Evolutionary conservation across 352 stramenopile species (phyloP).

Genomic region (Aphanomyces stellatus): DNA sequence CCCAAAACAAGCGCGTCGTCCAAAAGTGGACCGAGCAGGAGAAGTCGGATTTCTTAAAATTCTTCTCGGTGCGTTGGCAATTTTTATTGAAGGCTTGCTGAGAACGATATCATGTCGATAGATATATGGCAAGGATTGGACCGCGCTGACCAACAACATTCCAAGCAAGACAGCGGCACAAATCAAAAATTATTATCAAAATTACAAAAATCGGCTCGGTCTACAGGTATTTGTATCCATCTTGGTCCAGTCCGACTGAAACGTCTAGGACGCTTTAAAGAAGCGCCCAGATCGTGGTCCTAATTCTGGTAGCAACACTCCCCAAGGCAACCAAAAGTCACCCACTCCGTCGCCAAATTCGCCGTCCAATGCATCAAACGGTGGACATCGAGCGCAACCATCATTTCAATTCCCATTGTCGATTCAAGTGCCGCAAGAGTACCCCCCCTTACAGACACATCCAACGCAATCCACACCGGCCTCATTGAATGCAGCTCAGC

Average conservation of each 20-base stretch:
- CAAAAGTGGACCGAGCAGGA: conserved; percentile 88
- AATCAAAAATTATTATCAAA: conserved; percentile 92
- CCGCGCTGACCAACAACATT: conserved; percentile 77
- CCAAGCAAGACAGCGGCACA: conserved; percentile 83
- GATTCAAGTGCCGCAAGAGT: conserved; percentile 3
- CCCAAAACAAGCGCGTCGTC: conserved; percentile 64
- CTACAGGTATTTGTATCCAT: conserved; percentile 33
- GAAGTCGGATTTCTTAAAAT: conserved; percentile 83
- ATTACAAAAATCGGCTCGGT: conserved; percentile 88
- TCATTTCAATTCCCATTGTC: conserved; percentile 5
- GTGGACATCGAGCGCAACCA: not conserved
- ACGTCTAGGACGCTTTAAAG: conserved; percentile 58
- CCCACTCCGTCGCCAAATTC: not conserved
- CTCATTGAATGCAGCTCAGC: conserved; percentile 1
- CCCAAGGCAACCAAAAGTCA: not conserved
- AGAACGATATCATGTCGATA: conserved; percentile 19
- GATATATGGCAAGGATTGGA: conserved; percentile 85
- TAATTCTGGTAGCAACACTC: conserved; percentile 14
- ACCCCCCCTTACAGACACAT: not conserved
- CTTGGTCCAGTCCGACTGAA: not conserved
- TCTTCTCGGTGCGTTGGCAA: conserved; percentile 56
- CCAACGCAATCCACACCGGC: not conserved
- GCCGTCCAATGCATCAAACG: not conserved
- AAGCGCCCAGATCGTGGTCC: conserved; percentile 45
- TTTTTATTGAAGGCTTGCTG: not conserved